These are phyloP conservation scores for Fusarium luffae DNA, from an alignment of 2,329 filamentous ascomycete species.

Conservation along the genomic window DNA sequence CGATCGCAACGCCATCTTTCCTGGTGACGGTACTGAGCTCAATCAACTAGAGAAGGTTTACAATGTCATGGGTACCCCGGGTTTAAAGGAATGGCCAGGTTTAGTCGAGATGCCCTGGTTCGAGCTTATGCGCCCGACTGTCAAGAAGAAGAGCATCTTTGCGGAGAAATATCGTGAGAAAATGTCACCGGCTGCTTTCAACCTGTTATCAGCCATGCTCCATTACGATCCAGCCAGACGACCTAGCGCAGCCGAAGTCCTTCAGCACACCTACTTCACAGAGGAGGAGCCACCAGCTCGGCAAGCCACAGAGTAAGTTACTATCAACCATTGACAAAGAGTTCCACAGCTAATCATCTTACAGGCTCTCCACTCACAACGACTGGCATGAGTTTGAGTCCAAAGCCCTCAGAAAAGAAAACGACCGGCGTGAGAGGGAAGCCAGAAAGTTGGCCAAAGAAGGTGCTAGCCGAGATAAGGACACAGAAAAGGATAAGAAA, in stretches of 20 bases:
- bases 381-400: conserved; percentile 99
- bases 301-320: conserved; percentile 84
- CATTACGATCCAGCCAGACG: conserved; percentile 86
- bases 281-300: conserved; percentile 80
- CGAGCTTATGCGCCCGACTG: conserved; percentile 83
- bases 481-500: conserved; percentile 55
- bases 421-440: conserved; percentile 73
- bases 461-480: conserved; percentile 44
- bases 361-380: conserved; percentile 79
- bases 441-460: conserved; percentile 60
- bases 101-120: conserved; percentile 98
- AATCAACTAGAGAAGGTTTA: conserved; percentile 98
- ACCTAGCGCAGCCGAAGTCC: conserved; percentile 83
- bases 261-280: conserved; percentile 89
- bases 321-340: background rate
- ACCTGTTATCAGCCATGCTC: conserved; percentile 86
- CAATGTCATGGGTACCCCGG: conserved; percentile 88
- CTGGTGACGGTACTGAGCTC: conserved; percentile 94
- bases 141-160: conserved; percentile 79
- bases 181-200: conserved; percentile 82
- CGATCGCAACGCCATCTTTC: conserved; percentile 91
- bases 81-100: conserved; percentile 84
- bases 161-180: conserved; percentile 83
- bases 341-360: conserved; percentile 47
- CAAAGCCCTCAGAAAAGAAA: conserved; percentile 91